Base-by-base conservation (phyloP, 345 rosid genomes). In the Garcia nutans region DNA sequence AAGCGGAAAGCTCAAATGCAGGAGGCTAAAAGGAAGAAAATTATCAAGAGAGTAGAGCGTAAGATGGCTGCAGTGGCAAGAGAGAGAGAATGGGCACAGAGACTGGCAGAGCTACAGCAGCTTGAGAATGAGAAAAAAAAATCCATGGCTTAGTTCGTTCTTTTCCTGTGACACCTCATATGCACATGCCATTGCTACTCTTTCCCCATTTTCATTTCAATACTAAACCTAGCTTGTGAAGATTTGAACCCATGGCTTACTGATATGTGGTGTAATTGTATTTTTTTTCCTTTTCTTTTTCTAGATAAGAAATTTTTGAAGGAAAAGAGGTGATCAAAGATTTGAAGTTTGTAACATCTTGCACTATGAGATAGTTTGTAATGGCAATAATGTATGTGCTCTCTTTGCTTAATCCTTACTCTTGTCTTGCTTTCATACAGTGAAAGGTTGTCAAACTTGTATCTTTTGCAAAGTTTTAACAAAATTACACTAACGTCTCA, bases 21-120 rank as follows among this genome's bases (percentile, higher is more conserved):
- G 84, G 97, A 88, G 82, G 97, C 98, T 47, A 93, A 88, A 20
- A 76, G 89, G 82, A 92, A 84, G 92, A 96, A 92, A 85, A 83
- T 80, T 73, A 84, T 81, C 75, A 65, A 74, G 78, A 74, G 86
- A 74, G 85, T 84, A 3, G 89, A 89, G 71, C 88, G 89, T 55
- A 89, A 89, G 84, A 91, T 91, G 96, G 98, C 97, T 81, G 89
- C 91, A 13, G 97, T 88, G 65, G 93, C 96, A 55, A 92, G 99
- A 81, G 98, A 96, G 44, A 86, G 98, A 74, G 95, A 89, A 37
- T 92, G 98, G 99, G 85, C 89, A 7, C 88, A 88, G 75, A 89
- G 93, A 83, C 74, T 96, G 57, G 85, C 78, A 12, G 97, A 90
- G 82, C 87, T 96, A 76, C 90, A 93, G 69, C 72, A 71, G 71